A percentile compares a stretch with the other conserved stretches of the same genome.
phyloP scores from a whole-genome alignment of 1,284 basidiomycete species.

The Athelia sp. region DNA sequence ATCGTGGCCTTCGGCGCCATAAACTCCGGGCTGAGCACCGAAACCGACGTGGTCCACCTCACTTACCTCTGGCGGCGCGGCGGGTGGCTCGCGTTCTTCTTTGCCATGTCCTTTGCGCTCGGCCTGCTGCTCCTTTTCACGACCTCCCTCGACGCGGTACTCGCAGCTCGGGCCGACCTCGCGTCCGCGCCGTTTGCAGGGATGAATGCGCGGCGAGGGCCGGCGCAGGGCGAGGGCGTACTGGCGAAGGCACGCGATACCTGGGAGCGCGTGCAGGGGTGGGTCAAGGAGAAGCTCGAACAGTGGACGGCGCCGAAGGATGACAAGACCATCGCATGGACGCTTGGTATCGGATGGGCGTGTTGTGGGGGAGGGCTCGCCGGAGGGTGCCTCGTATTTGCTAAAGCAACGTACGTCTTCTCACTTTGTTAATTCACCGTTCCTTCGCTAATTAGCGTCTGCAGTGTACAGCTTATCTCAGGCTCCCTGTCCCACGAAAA shows the following conservation, averaged over 20 bases:
- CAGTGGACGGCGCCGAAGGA: slow-evolving; percentile 72
- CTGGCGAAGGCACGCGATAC: slow-evolving; percentile 20
- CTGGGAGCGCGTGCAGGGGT: slow-evolving; percentile 46
- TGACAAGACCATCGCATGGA: slow-evolving; percentile 82
- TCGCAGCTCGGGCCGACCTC: slow-evolving; percentile 62
- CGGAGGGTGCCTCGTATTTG: slow-evolving; percentile 86
- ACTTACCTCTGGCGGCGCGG: slow-evolving; percentile 78
- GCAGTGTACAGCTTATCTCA: slow-evolving; percentile 71
- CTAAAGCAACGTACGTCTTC: slow-evolving; percentile 74
- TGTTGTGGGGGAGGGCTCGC: slow-evolving; percentile 86
- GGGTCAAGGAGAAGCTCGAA: slow-evolving; percentile 63
- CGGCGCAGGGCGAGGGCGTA: slow-evolving; percentile 22
- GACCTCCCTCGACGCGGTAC: slow-evolving; percentile 61
- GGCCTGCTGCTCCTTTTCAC: slow-evolving; percentile 61
- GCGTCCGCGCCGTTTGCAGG: slow-evolving; percentile 49
- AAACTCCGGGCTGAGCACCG: slow-evolving; percentile 66
- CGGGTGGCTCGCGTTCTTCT: slow-evolving; percentile 88
- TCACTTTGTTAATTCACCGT: slow-evolving; percentile 9
- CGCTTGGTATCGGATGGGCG: slow-evolving; percentile 89
- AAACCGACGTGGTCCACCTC: slow-evolving; percentile 68
- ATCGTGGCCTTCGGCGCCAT: slow-evolving; percentile 85
- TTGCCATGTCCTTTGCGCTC: slow-evolving; percentile 70
- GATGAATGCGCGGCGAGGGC: slow-evolving; percentile 25
- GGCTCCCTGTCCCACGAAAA: slow-evolving; percentile 73
- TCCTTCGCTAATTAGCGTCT: slow-evolving; percentile 6